Evolutionary conservation across 108 stramenopile species (phyloP).

Genomic region (Epipyxis sp.): DNA sequence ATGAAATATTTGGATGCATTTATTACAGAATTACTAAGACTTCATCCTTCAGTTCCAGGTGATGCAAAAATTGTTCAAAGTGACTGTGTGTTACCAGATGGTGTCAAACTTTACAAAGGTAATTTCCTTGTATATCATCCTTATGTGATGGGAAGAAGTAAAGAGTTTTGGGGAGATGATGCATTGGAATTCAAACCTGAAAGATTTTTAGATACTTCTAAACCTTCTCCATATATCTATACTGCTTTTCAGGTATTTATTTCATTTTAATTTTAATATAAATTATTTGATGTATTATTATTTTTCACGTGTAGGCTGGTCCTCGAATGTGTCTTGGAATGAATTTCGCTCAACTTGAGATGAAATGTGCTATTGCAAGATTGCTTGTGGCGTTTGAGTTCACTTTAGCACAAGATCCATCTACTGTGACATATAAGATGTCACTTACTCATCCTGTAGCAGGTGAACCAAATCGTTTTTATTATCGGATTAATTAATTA

Average conservation of each 20-base stretch:
- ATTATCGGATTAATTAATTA: no score
- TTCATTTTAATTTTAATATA: no score
- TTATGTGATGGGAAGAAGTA: conserved; percentile 45
- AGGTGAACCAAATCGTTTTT: background rate
- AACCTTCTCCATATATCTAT: conserved; percentile 34
- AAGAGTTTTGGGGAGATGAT: conserved; percentile 52
- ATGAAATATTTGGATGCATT: conserved; percentile 50
- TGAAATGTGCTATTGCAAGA: conserved; percentile 33
- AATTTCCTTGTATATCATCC: conserved; percentile 38
- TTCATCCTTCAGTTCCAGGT: conserved; percentile 55
- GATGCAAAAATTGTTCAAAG: conserved; percentile 43
- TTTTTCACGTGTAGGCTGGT: no score
- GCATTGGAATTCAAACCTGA: conserved; percentile 52
- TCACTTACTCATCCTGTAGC: background rate
- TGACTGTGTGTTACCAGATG: conserved; percentile 60
- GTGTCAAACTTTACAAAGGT: conserved; percentile 48
- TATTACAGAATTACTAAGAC: conserved; percentile 52
- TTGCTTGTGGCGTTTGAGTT: background rate
- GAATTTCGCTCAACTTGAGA: conserved; percentile 45
- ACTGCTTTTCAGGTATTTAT: conserved; percentile 40
- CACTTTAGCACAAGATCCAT: background rate
- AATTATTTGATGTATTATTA: no score
- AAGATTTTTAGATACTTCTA: conserved; percentile 43
- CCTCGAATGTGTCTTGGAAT: conserved; percentile 48
- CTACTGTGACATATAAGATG: background rate